Conservation (phyloP, 2,329 filamentous ascomycete genomes). For the Cercospora berteroae region DNA sequence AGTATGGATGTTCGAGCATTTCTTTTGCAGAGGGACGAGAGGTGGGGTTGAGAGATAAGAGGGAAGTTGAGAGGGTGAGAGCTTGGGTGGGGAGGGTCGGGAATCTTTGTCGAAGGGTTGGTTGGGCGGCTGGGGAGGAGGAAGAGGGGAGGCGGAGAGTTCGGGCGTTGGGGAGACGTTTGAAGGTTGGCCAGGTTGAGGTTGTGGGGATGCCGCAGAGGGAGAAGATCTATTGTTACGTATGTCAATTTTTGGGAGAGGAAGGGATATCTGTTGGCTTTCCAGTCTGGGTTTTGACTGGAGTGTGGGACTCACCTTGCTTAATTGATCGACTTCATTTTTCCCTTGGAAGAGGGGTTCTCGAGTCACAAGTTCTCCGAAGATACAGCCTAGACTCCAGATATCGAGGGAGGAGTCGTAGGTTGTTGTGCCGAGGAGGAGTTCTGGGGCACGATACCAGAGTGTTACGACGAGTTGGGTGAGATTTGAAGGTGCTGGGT, state of each 20-base stretch:
- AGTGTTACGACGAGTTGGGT: constrained; percentile 94
- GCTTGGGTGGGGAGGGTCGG: constrained; percentile 77
- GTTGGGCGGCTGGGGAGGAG: background rate
- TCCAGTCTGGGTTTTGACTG: constrained; percentile 31
- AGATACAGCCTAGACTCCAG: constrained; percentile 96
- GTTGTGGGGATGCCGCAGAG: constrained; percentile 84
- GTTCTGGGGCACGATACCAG: constrained; percentile 92
- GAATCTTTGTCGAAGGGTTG: constrained; percentile 69
- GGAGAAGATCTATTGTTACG: constrained; percentile 66
- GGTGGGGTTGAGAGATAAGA: constrained; percentile 74
- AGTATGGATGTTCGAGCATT: constrained; percentile 79
- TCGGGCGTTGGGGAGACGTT: constrained; percentile 80
- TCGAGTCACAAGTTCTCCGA: constrained; percentile 82
- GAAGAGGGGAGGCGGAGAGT: constrained; percentile 62
- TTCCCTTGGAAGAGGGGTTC: constrained; percentile 81
- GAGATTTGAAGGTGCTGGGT: constrained; percentile 69
- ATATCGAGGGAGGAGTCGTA: constrained; percentile 83
- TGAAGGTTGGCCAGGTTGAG: constrained; percentile 80
- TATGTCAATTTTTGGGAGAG: constrained; percentile 14
- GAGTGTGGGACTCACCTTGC: constrained; percentile 51
- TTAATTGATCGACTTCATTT: constrained; percentile 89
- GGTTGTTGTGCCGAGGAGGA: constrained; percentile 73
- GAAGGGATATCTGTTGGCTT: constrained; percentile 25
- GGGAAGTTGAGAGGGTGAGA: constrained; percentile 62
- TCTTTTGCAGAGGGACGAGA: constrained; percentile 68